A percentile compares a stretch with the other conserved stretches of the same genome.
Conservation (phyloP, 495 filamentous ascomycete species). For the Podospora bellae-mahoneyi region DNA sequence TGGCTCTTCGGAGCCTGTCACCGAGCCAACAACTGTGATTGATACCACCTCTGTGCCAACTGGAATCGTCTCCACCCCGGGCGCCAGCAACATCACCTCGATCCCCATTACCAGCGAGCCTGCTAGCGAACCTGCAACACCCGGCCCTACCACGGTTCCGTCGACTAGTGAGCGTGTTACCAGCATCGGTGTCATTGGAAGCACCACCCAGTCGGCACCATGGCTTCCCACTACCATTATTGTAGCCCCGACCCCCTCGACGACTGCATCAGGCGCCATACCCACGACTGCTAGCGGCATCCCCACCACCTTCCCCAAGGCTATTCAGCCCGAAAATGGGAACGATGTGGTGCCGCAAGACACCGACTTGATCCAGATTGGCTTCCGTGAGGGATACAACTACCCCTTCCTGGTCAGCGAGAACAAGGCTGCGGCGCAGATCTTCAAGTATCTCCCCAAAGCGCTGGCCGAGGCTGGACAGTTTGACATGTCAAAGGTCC, state of each 20-base stretch:
- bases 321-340: constrained; percentile 60
- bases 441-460: constrained; percentile 75
- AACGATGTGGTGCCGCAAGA: constrained; percentile 50
- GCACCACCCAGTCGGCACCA: constrained; percentile 39
- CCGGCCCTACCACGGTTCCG: background rate
- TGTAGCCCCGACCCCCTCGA: constrained; percentile 38
- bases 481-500: constrained; percentile 48
- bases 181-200: constrained; percentile 36
- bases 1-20: background rate
- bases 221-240: constrained; percentile 47
- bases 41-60: background rate
- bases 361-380: constrained; percentile 71
- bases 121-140: background rate
- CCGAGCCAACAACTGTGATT: too few relatives aligned
- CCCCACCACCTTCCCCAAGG: constrained; percentile 63
- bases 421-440: constrained; percentile 71
- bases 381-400: constrained; percentile 74
- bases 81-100: background rate
- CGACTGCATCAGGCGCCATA: constrained; percentile 26
- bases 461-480: constrained; percentile 67
- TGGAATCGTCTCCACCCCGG: background rate
- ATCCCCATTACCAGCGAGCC: background rate
- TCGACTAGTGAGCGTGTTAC: constrained; percentile 28
- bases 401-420: constrained; percentile 75
- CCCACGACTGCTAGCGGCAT: constrained; percentile 46